Percentiles rank a stretch among this genome's conserved stretches.
These are phyloP conservation scores for Aspergillus sp. DNA, from an alignment of 2,329 filamentous ascomycete species.

Conservation along the genomic window DNA sequence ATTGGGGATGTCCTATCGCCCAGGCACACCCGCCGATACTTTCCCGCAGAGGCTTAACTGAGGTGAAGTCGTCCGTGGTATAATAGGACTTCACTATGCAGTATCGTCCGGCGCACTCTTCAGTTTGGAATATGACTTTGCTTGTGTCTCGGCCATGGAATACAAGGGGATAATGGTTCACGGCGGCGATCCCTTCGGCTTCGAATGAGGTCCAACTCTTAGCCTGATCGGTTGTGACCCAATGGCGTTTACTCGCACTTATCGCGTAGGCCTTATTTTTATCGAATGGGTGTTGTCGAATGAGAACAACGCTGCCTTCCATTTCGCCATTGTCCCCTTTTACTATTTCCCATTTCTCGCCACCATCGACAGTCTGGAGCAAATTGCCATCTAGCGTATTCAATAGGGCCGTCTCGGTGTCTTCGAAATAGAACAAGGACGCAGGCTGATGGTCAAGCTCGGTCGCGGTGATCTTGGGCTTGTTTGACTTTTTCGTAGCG, in stretches of 20 bases:
- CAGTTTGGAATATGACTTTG: slow-evolving; percentile 80
- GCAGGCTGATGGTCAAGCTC: slow-evolving; percentile 66
- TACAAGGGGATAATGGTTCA: slow-evolving; percentile 10
- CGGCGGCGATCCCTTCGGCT: slow-evolving; percentile 46
- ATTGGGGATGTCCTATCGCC: slow-evolving; percentile 74
- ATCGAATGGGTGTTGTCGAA: slow-evolving; percentile 78
- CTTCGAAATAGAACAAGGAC: slow-evolving; percentile 85
- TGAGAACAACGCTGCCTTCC: slow-evolving; percentile 49
- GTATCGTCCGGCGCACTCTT: slow-evolving; percentile 64
- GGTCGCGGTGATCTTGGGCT: slow-evolving; percentile 64
- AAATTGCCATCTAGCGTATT: slow-evolving; percentile 65
- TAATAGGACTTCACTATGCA: slow-evolving; percentile 68
- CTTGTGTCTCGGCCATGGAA: slow-evolving; percentile 84
- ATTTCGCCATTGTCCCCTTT: slow-evolving; percentile 60
- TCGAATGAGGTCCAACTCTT: slow-evolving; percentile 77
- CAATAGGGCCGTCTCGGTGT: slow-evolving; percentile 77
- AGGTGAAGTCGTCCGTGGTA: slow-evolving; percentile 81
- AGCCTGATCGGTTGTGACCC: slow-evolving; percentile 78
- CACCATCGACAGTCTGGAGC: slow-evolving; percentile 78
- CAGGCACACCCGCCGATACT: slow-evolving; percentile 79
- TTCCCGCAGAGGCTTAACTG: slow-evolving; percentile 62
- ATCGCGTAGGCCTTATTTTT: slow-evolving; percentile 76
- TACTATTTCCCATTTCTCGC: slow-evolving; percentile 70
- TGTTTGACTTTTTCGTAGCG: slow-evolving; percentile 56
- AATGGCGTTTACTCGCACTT: slow-evolving; percentile 69